Conservation (phyloP, 768 basidiomycete species). For the Mrakia hoshinonis region DNA sequence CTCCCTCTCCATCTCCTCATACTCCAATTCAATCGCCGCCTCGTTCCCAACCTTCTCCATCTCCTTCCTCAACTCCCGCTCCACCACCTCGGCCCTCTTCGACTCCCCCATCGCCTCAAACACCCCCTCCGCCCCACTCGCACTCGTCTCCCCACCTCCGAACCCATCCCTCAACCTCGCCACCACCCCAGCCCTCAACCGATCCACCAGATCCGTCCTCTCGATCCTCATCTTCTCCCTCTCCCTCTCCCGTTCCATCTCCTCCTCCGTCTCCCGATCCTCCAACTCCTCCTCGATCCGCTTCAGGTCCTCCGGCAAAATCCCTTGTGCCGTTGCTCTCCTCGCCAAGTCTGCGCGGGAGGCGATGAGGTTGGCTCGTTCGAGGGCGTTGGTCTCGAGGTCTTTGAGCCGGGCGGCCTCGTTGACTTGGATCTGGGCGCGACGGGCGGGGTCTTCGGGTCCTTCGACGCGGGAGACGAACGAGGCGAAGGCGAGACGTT, state of each 20-base stretch:
- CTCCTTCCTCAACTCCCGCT: slow-evolving; percentile 13
- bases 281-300: neutral
- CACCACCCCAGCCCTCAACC: neutral
- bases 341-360: neutral
- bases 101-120: slow-evolving; percentile 1
- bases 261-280: neutral
- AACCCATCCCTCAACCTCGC: neutral
- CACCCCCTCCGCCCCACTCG: neutral
- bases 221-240: neutral
- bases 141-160: neutral
- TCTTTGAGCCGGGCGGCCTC: slow-evolving; percentile 2
- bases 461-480: neutral
- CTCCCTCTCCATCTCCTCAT: slow-evolving; percentile 10
- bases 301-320: neutral
- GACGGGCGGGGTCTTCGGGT: neutral
- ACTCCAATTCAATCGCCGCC: neutral
- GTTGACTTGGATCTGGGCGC: neutral
- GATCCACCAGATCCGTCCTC: neutral
- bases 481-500: slow-evolving; percentile 15
- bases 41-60: neutral
- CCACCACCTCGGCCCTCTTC: neutral
- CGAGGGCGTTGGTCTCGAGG: neutral
- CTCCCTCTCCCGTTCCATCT: slow-evolving; percentile 8
- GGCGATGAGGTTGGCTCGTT: neutral
- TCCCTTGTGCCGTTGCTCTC: neutral